Percentiles rank a stretch among this genome's conserved stretches.
Evolutionary conservation across 148 eudicot species (phyloP).

Genomic region (Rheum nobile): DNA sequence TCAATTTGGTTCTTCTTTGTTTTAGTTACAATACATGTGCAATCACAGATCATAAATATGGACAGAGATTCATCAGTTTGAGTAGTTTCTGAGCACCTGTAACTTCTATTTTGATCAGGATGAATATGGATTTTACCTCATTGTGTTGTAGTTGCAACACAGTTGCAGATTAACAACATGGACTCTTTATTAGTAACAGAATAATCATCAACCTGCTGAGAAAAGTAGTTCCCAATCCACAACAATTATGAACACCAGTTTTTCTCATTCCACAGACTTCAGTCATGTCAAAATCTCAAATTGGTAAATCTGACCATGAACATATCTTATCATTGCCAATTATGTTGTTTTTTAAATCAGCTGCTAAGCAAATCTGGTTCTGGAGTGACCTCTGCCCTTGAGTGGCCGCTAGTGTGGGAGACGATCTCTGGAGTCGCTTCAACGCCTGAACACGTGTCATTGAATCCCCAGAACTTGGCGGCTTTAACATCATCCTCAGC

Average conservation of each 20-base stretch:
- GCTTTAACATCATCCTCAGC: conserved; percentile 52
- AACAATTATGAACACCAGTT: not conserved
- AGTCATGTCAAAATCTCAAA: not conserved
- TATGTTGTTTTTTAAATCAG: not conserved
- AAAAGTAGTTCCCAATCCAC: not conserved
- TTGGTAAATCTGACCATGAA: not conserved
- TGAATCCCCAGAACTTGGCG: conserved; percentile 61
- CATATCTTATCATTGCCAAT: not conserved
- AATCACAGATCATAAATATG: too few relatives aligned
- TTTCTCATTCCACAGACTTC: not conserved
- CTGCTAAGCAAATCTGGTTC: conserved; percentile 4
- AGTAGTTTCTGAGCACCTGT: too few relatives aligned
- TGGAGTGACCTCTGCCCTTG: conserved; percentile 14
- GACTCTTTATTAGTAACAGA: not conserved
- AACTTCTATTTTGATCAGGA: too few relatives aligned
- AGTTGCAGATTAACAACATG: not conserved
- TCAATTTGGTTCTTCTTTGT: not conserved
- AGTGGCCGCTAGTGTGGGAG: not conserved
- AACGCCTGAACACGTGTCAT: conserved; percentile 10
- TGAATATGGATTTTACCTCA: too few relatives aligned
- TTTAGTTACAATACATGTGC: not conserved
- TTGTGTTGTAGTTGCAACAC: too few relatives aligned
- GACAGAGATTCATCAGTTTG: too few relatives aligned
- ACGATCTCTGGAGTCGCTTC: conserved; percentile 12
- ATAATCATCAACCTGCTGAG: not conserved